Evolutionary conservation across 192 early-diverging fungal genomes (phyloP).

Genomic region (Globomyces pollinis-pini): DNA sequence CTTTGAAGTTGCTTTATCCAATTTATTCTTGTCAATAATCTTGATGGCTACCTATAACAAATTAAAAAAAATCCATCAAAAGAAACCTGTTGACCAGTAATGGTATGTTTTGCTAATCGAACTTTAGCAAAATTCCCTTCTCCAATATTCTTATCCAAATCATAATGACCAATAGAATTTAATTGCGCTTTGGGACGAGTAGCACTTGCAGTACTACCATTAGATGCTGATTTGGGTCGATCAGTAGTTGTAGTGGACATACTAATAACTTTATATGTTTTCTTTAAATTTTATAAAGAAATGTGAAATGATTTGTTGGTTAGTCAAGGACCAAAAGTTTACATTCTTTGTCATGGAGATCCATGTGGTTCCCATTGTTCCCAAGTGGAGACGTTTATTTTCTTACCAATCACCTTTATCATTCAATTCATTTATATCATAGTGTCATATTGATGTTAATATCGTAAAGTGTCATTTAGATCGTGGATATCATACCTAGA

Average conservation of each 20-base stretch:
- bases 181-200: conserved; percentile 10
- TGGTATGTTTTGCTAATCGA: conserved; percentile 45
- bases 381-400: no score
- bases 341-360: no score
- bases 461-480: no score
- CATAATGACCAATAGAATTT: conserved; percentile 49
- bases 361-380: no score
- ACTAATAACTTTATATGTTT: no score
- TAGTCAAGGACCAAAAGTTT: no score
- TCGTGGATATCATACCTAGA: no score
- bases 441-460: no score
- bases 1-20: conserved; percentile 48
- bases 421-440: no score
- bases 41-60: conserved; percentile 49
- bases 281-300: background rate
- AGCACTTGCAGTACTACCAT: no score
- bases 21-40: conserved; percentile 54
- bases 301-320: no score
- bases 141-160: conserved; percentile 48
- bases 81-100: conserved; percentile 55
- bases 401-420: no score
- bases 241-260: background rate
- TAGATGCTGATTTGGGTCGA: conserved; percentile 9
- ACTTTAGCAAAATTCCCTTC: conserved; percentile 62
- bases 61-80: background rate